These are phyloP conservation scores for Lunularia cruciata DNA, from an alignment of 225 moss, liverwort and hornwort genomes.

Conservation along the genomic window DNA sequence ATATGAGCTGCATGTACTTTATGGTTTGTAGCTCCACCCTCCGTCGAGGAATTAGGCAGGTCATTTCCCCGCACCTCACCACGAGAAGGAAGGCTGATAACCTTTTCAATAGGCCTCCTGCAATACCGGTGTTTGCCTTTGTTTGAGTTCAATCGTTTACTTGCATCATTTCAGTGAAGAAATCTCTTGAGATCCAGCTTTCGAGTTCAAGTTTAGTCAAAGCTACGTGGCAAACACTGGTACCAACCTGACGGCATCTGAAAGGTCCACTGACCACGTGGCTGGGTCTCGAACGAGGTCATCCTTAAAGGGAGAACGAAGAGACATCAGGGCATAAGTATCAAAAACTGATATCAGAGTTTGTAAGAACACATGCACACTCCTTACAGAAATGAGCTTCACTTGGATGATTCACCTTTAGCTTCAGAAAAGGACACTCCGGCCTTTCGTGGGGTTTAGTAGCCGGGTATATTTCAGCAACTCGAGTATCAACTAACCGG, in stretches of 20 bases:
- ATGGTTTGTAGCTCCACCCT: background rate
- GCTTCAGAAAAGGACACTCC: conserved; percentile 50
- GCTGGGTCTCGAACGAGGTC: conserved; percentile 14
- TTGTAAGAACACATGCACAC: no score
- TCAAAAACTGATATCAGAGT: no score
- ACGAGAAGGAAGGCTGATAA: background rate
- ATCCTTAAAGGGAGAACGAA: conserved; percentile 17
- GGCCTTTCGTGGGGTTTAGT: conserved; percentile 58
- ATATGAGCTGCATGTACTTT: background rate
- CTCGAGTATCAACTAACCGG: conserved; percentile 53
- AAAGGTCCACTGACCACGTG: background rate
- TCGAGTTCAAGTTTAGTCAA: no score
- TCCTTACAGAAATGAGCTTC: no score
- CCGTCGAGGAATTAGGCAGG: background rate
- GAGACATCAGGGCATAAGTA: background rate
- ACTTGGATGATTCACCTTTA: conserved; percentile 31
- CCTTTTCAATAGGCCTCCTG: conserved; percentile 8
- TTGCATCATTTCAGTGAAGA: no score
- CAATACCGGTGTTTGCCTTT: background rate
- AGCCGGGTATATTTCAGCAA: conserved; percentile 46
- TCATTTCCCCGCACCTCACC: background rate
- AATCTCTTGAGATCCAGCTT: no score
- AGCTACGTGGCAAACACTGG: background rate
- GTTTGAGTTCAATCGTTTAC: no score
- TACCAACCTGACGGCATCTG: conserved; percentile 18